phyloP scores from a whole-genome alignment of 164 flowering plant genomes.

The Piper betle region DNA sequence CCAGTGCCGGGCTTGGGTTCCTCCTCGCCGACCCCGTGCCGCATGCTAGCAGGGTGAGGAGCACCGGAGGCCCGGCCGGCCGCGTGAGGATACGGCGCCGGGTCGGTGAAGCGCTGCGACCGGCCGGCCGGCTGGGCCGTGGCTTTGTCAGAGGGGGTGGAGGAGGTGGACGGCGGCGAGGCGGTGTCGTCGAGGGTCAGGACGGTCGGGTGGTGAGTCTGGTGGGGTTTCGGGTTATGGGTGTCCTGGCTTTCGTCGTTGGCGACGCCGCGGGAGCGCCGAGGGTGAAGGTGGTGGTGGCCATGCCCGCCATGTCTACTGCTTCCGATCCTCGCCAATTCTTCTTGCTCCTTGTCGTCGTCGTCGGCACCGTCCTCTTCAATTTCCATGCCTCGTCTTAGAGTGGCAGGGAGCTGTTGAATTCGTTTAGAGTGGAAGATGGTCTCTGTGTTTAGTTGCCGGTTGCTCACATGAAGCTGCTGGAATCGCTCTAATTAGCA shows the following conservation, averaged over 20 bases:
- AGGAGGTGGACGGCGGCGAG: constrained; percentile 37
- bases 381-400: constrained; percentile 1
- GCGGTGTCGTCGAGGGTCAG: constrained; percentile 15
- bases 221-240: constrained; percentile 7
- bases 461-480: constrained; percentile 23
- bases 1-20: constrained; percentile 16
- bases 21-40: constrained; percentile 28
- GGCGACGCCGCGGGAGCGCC: constrained; percentile 54
- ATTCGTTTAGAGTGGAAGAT: constrained; percentile 10
- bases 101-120: constrained; percentile 25
- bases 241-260: constrained; percentile 32
- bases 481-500: constrained; percentile 24
- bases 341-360: constrained; percentile 16
- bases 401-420: background rate
- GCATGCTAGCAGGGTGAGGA: constrained; percentile 64
- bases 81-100: constrained; percentile 9
- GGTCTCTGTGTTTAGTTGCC: constrained; percentile 17
- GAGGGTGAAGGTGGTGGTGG: constrained; percentile 26
- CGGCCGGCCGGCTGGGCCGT: background rate
- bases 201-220: constrained; percentile 9
- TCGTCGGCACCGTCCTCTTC: constrained; percentile 13
- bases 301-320: constrained; percentile 11
- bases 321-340: constrained; percentile 28
- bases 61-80: constrained; percentile 41
- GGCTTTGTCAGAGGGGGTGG: constrained; percentile 22